Percentiles rank a stretch among this genome's conserved stretches.
Evolutionary conservation across 2,329 filamentous ascomycete species (phyloP).

Genomic region (Fulvia fulva): DNA sequence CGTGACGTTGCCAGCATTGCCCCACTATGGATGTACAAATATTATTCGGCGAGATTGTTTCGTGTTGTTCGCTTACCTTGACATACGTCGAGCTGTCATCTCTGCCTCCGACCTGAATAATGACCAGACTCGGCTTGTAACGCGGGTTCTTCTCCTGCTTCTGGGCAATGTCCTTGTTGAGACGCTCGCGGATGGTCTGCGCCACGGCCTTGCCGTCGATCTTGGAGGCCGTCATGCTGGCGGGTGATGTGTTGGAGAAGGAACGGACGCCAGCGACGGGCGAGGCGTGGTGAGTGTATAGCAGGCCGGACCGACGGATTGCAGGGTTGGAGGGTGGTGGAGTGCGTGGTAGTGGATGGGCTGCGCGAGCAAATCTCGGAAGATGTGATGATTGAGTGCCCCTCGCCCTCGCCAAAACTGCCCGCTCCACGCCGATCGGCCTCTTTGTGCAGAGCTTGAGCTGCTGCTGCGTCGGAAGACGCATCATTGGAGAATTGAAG

Average conservation of each 20-base stretch:
- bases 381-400: too few relatives aligned
- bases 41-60: background rate
- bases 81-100: conserved; percentile 94
- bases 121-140: conserved; percentile 86
- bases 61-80: background rate
- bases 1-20: background rate
- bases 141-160: conserved; percentile 79
- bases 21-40: background rate
- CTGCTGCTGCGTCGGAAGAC: too few relatives aligned
- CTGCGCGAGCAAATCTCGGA: conserved; percentile 1
- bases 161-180: conserved; percentile 75
- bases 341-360: background rate
- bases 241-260: conserved; percentile 50
- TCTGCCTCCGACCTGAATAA: conserved; percentile 93
- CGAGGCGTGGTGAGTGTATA: background rate
- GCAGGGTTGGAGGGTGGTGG: background rate
- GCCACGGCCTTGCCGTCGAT: conserved; percentile 96
- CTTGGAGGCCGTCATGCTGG: conserved; percentile 78
- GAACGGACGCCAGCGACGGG: conserved; percentile 17
- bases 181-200: conserved; percentile 78
- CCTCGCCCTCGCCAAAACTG: too few relatives aligned
- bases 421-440: conserved; percentile 11
- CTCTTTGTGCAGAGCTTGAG: too few relatives aligned
- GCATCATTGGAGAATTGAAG: too few relatives aligned
- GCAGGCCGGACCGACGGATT: conserved; percentile 5